phyloP scores from a whole-genome alignment of 352 stramenopile genomes.

The Thraustotheca clavata region DNA sequence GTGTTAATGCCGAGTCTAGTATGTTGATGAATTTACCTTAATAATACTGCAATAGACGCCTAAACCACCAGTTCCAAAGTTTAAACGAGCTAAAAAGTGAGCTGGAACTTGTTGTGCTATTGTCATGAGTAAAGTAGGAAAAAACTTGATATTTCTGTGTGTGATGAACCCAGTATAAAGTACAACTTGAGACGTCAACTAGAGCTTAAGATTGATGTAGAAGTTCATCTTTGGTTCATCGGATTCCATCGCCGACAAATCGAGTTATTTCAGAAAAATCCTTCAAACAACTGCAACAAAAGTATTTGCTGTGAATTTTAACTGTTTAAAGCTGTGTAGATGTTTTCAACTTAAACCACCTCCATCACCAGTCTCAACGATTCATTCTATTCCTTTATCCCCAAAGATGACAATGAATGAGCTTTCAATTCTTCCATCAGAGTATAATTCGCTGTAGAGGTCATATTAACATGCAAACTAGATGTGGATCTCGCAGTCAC shows the following conservation, averaged over 20 bases:
- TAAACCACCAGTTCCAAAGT: conserved; percentile 20
- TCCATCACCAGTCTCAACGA: neutral
- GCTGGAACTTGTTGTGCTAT: neutral
- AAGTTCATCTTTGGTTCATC: neutral
- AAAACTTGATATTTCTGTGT: neutral
- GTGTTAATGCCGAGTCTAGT: no score
- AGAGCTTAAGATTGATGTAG: neutral
- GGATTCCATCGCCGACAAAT: neutral
- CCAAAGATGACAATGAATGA: neutral
- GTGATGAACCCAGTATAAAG: neutral
- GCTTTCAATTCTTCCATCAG: neutral
- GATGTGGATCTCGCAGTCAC: neutral
- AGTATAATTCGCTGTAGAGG: neutral
- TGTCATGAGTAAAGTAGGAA: neutral
- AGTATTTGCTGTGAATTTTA: neutral
- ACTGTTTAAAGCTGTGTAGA: neutral
- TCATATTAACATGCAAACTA: neutral
- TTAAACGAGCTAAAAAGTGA: conserved; percentile 6
- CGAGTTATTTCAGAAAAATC: neutral
- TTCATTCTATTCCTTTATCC: neutral
- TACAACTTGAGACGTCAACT: no score
- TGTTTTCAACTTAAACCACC: neutral
- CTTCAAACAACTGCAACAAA: neutral
- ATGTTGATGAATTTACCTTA: no score
- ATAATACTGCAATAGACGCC: no score